phyloP scores from a whole-genome alignment of 2,329 filamentous ascomycete genomes.

The Fusarium oxysporum region DNA sequence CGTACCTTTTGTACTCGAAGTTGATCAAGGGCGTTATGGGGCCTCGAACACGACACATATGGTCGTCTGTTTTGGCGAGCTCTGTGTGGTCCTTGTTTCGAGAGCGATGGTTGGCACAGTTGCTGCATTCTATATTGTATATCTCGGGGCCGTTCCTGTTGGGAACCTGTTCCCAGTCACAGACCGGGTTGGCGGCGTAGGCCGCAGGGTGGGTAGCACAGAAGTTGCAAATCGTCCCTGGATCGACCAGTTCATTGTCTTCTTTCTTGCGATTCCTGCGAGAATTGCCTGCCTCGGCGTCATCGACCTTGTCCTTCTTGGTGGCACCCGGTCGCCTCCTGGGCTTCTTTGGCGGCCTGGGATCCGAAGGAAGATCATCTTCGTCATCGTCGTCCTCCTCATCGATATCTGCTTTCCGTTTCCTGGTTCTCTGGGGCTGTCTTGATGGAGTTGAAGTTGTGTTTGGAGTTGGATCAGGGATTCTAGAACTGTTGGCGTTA shows the following conservation, averaged over 20 bases:
- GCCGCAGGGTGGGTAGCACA: slow-evolving; percentile 14
- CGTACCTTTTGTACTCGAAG: slow-evolving; percentile 24
- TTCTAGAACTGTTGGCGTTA: not conserved
- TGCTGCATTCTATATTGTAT: slow-evolving; percentile 24
- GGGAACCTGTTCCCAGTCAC: slow-evolving; percentile 11
- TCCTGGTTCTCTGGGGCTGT: not conserved
- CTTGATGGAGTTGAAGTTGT: not conserved
- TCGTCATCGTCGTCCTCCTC: not conserved
- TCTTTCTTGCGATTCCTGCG: not conserved
- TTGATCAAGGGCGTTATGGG: not conserved
- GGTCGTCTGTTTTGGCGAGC: not conserved
- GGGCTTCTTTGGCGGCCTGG: not conserved
- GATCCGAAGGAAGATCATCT: not conserved
- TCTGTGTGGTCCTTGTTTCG: not conserved
- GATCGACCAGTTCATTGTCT: not conserved
- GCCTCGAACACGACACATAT: slow-evolving; percentile 16
- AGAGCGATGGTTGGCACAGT: slow-evolving; percentile 37
- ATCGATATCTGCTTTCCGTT: not conserved
- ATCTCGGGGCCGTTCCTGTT: not conserved
- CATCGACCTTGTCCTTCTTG: not conserved
- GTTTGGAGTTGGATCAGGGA: not conserved
- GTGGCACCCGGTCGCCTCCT: not conserved
- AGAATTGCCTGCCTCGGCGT: not conserved
- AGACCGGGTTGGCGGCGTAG: not conserved
- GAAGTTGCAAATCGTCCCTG: slow-evolving; percentile 19